Evolutionary conservation across 2,329 filamentous ascomycete genomes (phyloP).

Genomic region (Cladosporium sp.): DNA sequence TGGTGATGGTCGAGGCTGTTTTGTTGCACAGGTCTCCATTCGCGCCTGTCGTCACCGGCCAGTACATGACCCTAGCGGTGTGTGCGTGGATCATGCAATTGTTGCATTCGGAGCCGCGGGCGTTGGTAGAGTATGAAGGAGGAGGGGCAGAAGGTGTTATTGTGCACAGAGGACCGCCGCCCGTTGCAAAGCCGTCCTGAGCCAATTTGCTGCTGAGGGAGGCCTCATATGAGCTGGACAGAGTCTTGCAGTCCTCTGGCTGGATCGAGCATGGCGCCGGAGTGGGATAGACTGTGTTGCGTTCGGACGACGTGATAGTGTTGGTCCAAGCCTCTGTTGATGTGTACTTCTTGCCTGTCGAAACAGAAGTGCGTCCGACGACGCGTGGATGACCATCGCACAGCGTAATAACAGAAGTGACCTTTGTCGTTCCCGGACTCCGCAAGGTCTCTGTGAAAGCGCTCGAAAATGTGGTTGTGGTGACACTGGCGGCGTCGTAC

Average conservation of each 20-base stretch:
- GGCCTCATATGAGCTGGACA: slow-evolving; percentile 11
- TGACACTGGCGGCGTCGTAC: not conserved
- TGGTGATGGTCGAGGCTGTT: slow-evolving; percentile 12
- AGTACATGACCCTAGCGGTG: slow-evolving; percentile 17
- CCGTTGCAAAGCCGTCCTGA: not conserved
- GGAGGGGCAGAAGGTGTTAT: slow-evolving; percentile 10
- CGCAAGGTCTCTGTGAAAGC: not conserved
- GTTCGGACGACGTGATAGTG: slow-evolving; percentile 8
- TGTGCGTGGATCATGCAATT: slow-evolving; percentile 14
- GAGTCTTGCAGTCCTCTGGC: slow-evolving; percentile 4
- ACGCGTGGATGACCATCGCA: slow-evolving; percentile 21
- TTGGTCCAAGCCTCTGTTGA: slow-evolving; percentile 7
- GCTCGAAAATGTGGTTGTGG: slow-evolving; percentile 7
- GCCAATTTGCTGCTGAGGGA: not conserved
- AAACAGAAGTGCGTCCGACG: slow-evolving; percentile 5
- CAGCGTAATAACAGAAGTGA: slow-evolving; percentile 13
- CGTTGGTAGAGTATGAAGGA: slow-evolving; percentile 6
- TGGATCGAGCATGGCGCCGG: slow-evolving; percentile 12
- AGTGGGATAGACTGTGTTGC: slow-evolving; percentile 10
- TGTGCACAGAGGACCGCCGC: slow-evolving; percentile 12
- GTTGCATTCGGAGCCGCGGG: slow-evolving; percentile 3
- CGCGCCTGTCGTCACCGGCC: slow-evolving; percentile 17
- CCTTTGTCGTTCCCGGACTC: slow-evolving; percentile 5
- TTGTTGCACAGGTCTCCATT: slow-evolving; percentile 12
- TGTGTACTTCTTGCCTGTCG: not conserved